A percentile compares a stretch with the other conserved stretches of the same genome.
phyloP scores from a whole-genome alignment of 306 rosid species.

The Oemleria cerasiformis region DNA sequence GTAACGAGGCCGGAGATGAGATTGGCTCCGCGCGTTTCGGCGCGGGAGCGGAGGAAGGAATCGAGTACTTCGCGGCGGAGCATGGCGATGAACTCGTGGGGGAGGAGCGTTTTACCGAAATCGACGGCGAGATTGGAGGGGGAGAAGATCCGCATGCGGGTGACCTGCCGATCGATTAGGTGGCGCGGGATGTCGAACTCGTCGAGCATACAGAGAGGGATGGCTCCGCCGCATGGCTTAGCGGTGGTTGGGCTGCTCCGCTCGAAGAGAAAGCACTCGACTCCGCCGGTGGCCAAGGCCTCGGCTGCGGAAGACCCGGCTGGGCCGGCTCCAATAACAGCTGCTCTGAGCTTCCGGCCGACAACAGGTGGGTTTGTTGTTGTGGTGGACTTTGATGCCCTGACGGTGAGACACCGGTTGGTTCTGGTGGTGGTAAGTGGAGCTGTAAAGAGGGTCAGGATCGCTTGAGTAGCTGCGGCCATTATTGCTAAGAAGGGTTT shows the following conservation, averaged over 20 bases:
- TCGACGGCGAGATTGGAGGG: slow-evolving; percentile 89
- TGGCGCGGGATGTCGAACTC: slow-evolving; percentile 73
- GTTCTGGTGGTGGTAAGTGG: slow-evolving; percentile 6
- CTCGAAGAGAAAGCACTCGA: slow-evolving; percentile 76
- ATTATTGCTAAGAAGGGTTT: slow-evolving; percentile 18
- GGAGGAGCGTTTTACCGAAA: slow-evolving; percentile 69
- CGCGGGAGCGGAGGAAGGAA: slow-evolving; percentile 79
- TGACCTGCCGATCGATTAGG: slow-evolving; percentile 83
- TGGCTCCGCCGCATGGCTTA: slow-evolving; percentile 97
- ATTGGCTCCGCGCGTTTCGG: slow-evolving; percentile 56
- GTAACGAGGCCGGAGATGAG: slow-evolving; percentile 66
- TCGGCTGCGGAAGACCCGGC: slow-evolving; percentile 93
- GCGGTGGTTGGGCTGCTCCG: slow-evolving; percentile 56
- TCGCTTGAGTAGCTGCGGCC: slow-evolving; percentile 34
- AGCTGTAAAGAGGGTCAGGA: slow-evolving; percentile 16
- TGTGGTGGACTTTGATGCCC: slow-evolving; percentile 37
- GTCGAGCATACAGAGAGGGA: slow-evolving; percentile 87
- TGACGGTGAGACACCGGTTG: slow-evolving; percentile 14
- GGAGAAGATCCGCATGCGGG: slow-evolving; percentile 68
- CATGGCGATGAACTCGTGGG: slow-evolving; percentile 85
- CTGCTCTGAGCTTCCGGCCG: slow-evolving; percentile 80
- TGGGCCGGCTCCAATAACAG: slow-evolving; percentile 89
- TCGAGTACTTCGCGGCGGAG: slow-evolving; percentile 91
- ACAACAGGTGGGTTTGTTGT: slow-evolving; percentile 37
- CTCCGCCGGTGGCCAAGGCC: slow-evolving; percentile 72